Base-by-base conservation (phyloP, 306 rosid genomes). In the Cicer bijugum region DNA sequence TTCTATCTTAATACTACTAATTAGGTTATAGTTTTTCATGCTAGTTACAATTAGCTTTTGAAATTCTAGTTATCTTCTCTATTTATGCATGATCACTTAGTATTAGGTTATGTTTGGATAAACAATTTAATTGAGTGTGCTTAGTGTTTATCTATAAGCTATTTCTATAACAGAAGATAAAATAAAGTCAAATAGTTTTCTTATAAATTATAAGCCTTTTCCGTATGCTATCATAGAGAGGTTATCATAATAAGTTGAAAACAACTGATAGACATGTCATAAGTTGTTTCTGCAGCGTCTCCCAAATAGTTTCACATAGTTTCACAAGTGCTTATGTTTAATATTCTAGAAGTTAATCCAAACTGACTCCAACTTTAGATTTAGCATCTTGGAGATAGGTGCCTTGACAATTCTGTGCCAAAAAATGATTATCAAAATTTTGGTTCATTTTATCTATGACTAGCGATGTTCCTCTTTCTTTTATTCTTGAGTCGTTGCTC, bases 301-400 rank as follows among this genome's bases (percentile, higher is more conserved):
- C 4, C 8, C 38, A 9, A 19, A 56, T 38, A 20, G 1, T 57
- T 39, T 57, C 12, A 4, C 2, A 56, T 38, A 20, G 1, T 57
- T 39, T 57, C 12, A 4, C 2, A 20, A 57, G 63, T 57, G 63
- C n/a, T 20, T 23, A 10, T 55, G 37, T 19, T 56, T 35, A 9
- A 56, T 56, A 53, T 3, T 20, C 12, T 20, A 57, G 12, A 64
- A 10, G 9, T 42, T 64, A 42, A 40, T 17, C 23, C 55, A 67
- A 67, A 7, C 55, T 6, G 1, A 11, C 28, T 40, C 12, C 6
- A 63, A 47, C 8, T 28, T 47, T 2, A 5, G 60, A 28, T 68
- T 51, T 69, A 38, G 38, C 62, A 16, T 52, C 37, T 38, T 6
- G 62, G 75, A 51, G 64, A 70, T 70, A 38, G 51, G 3, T 52